Evolutionary conservation across 176 grass and related monocot genomes (phyloP).

Genomic region (Secale cereale): DNA sequence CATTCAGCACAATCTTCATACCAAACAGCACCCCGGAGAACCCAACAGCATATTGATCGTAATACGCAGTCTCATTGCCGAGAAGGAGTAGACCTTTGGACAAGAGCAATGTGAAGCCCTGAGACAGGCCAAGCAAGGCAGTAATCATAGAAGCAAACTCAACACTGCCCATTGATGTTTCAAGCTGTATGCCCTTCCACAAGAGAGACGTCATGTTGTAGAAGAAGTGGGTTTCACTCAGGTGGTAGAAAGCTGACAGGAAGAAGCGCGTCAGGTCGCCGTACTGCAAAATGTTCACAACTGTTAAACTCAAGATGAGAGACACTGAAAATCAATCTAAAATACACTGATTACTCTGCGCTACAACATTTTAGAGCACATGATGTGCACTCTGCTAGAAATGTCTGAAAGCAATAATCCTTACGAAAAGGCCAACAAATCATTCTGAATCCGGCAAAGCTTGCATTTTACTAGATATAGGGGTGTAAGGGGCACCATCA

Average conservation of each 20-base stretch:
- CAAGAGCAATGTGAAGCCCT: constrained; percentile 65
- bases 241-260: constrained; percentile 86
- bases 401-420: not conserved
- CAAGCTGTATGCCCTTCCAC: constrained; percentile 97
- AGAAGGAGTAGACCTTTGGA: constrained; percentile 58
- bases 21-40: constrained; percentile 94
- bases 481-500: not conserved
- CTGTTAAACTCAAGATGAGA: constrained; percentile 1
- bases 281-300: constrained; percentile 50
- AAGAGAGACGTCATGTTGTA: constrained; percentile 96
- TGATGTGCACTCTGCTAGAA: not conserved
- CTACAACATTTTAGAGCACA: not conserved
- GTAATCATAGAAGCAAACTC: constrained; percentile 76
- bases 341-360: not conserved
- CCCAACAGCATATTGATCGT: constrained; percentile 58
- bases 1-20: constrained; percentile 90
- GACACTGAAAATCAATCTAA: not conserved
- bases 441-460: not conserved
- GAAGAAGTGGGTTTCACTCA: constrained; percentile 71
- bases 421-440: not conserved
- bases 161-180: constrained; percentile 74
- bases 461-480: not conserved
- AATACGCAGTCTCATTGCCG: constrained; percentile 50
- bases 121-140: constrained; percentile 68
- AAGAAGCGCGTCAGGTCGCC: constrained; percentile 76